These are phyloP conservation scores for Crithidia acanthocephali DNA, from an alignment of 208 protist species.

Conservation along the genomic window DNA sequence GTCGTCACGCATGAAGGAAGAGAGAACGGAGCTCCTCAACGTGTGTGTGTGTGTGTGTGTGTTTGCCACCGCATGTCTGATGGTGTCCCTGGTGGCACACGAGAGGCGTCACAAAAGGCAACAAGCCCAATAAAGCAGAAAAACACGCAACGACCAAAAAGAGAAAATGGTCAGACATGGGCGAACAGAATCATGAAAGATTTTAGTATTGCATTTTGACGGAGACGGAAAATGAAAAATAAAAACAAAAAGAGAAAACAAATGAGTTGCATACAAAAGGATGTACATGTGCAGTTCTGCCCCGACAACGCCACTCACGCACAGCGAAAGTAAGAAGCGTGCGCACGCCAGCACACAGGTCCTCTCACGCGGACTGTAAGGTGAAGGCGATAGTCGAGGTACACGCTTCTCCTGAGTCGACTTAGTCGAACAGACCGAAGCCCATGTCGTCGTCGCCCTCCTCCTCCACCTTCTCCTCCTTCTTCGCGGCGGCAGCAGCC, in stretches of 20 bases:
- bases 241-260: neutral
- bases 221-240: neutral
- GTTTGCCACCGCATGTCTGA: too few species aligned
- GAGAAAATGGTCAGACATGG: too few species aligned
- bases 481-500: conserved; percentile 51
- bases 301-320: neutral
- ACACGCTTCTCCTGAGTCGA: neutral
- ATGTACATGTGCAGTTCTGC: neutral
- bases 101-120: too few species aligned
- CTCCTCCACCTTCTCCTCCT: conserved; percentile 73
- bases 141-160: too few species aligned
- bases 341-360: neutral
- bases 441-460: conserved; percentile 90
- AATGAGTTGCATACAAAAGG: conserved; percentile 1
- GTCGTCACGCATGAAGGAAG: too few species aligned
- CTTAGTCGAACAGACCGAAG: conserved; percentile 92
- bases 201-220: neutral
- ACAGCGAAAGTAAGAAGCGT: neutral
- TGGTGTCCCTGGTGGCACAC: too few species aligned
- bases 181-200: too few species aligned
- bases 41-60: too few species aligned
- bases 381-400: too few species aligned
- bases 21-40: too few species aligned
- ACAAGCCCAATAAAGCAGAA: too few species aligned
- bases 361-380: too few species aligned